A percentile compares a stretch with the other conserved stretches of the same genome.
These are phyloP conservation scores for Geosmithia flava DNA, from an alignment of 2,329 filamentous ascomycete genomes.

Conservation along the genomic window DNA sequence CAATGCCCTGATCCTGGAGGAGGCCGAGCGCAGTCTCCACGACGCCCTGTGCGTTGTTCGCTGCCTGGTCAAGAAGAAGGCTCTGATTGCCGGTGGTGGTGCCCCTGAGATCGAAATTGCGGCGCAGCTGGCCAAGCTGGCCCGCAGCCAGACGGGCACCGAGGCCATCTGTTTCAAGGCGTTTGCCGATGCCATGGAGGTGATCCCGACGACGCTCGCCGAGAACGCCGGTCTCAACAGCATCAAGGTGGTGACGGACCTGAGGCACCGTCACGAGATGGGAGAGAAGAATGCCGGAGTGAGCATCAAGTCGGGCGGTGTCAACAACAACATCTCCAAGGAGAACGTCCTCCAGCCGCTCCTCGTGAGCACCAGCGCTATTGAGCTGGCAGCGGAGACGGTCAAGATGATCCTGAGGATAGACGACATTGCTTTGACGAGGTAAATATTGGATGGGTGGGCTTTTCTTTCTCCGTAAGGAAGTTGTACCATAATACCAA, in stretches of 20 bases:
- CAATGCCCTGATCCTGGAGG: slow-evolving; percentile 88
- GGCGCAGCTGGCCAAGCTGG: slow-evolving; percentile 68
- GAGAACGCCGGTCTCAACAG: slow-evolving; percentile 97
- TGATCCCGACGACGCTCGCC: slow-evolving; percentile 89
- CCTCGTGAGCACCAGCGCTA: slow-evolving; percentile 91
- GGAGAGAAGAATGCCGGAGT: slow-evolving; percentile 94
- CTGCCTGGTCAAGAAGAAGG: slow-evolving; percentile 98
- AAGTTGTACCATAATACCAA: slow-evolving; percentile 24
- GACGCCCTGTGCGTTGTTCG: slow-evolving; percentile 96
- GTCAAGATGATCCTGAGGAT: slow-evolving; percentile 83
- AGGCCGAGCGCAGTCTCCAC: slow-evolving; percentile 92
- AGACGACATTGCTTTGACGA: slow-evolving; percentile 53
- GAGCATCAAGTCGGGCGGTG: slow-evolving; percentile 94
- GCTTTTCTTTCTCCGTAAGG: slow-evolving; percentile 8
- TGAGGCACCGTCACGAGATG: slow-evolving; percentile 86
- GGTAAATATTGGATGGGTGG: slow-evolving; percentile 23
- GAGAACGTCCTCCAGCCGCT: slow-evolving; percentile 95
- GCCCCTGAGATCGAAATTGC: slow-evolving; percentile 96
- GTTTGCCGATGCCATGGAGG: slow-evolving; percentile 94
- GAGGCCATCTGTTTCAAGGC: slow-evolving; percentile 99
- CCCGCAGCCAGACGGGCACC: slow-evolving; percentile 75
- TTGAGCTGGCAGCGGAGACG: slow-evolving; percentile 93
- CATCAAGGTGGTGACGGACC: slow-evolving; percentile 95
- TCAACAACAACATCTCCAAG: slow-evolving; percentile 92
- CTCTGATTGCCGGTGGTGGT: slow-evolving; percentile 93